Conservation (phyloP, 441 rosid genomes). For the Eutrema salsugineum region DNA sequence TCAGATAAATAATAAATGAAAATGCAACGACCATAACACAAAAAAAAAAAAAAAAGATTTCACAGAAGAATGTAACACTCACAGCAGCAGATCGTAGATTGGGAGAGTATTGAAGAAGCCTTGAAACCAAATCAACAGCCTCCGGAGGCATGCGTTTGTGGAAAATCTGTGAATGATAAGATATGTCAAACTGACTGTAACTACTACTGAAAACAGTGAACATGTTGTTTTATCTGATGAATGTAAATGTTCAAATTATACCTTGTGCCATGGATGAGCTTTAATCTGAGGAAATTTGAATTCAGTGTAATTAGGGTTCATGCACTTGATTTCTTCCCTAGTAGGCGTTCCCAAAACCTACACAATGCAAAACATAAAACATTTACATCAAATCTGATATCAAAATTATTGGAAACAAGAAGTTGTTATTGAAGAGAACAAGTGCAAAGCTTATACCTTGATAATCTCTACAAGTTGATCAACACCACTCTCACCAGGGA, state of each 20-base stretch:
- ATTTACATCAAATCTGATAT: background rate
- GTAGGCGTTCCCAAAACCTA: conserved; percentile 98
- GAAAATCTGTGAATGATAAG: conserved; percentile 53
- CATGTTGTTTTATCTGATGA: background rate
- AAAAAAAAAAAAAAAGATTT: too few relatives aligned
- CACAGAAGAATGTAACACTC: conserved; percentile 32
- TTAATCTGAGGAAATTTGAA: conserved; percentile 94
- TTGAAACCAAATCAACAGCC: conserved; percentile 94
- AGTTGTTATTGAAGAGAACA: background rate
- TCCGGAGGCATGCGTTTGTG: conserved; percentile 97
- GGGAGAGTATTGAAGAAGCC: conserved; percentile 95
- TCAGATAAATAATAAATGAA: background rate
- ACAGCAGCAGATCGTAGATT: conserved; percentile 85
- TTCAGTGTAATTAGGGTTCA: conserved; percentile 95
- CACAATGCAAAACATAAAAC: background rate
- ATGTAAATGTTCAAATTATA: conserved; percentile 16
- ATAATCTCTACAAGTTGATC: conserved; percentile 99
- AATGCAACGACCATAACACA: background rate
- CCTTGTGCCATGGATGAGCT: conserved; percentile 99
- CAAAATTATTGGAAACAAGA: background rate
- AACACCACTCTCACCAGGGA: conserved; percentile 93
- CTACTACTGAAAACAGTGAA: background rate
- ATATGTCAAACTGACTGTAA: background rate
- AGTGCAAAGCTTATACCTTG: conserved; percentile 51
- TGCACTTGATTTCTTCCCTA: conserved; percentile 96